Evolutionary conservation across 495 filamentous ascomycete species (phyloP), one percentile per base, ranked within the genome.

Genomic region (Collariella sp.): DNA sequence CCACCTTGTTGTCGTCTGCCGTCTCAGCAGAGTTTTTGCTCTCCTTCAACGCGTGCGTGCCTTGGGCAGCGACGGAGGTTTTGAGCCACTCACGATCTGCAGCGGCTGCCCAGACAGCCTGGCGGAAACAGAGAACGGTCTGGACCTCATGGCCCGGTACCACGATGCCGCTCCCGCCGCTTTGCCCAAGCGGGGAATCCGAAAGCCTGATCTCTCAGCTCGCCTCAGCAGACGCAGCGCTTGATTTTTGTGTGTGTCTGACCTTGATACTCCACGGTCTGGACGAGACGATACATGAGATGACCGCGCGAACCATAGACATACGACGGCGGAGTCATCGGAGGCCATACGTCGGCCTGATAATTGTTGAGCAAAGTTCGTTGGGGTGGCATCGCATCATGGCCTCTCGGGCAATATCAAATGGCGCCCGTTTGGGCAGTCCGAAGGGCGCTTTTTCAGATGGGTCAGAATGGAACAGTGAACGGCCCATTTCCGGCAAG

Each of bases 11-110:
- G 31, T 36, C 42, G 5, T 24, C 10, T 18, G 20, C 20, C n/a
- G 1, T 45, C 18, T 15, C 23, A 13, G 3, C 15, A 13, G 18
- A 56, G 22, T 36, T 7, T 40, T 24, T 46, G 31, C 38, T 44
- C 15, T n/a, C 36, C 13, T 31, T 24, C 12, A 41, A 40, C 26
- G 55, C n/a, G 34, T 20, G 33, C 50, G 29, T 51, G 43, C 50
- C 50, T 58, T 58, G 51, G 56, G 57, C 57, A 55, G 46, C 57
- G 34, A 50, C 44, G 20, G 39, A 33, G 22, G 31, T 18, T 22
- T 43, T 50, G 10, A 48, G 29, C 55, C 55, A 57, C 48, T 52
- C 24, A 52, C 6, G 42, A 12, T 15, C 34, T 51, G 47, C 54
- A 50, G 55, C 35, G 19, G 20, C 5, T 5, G 39, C 11, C 40